Percentiles rank a stretch among this genome's conserved stretches.
phyloP scores from a whole-genome alignment of 139 green algal species.

The Chlorella sp. region DNA sequence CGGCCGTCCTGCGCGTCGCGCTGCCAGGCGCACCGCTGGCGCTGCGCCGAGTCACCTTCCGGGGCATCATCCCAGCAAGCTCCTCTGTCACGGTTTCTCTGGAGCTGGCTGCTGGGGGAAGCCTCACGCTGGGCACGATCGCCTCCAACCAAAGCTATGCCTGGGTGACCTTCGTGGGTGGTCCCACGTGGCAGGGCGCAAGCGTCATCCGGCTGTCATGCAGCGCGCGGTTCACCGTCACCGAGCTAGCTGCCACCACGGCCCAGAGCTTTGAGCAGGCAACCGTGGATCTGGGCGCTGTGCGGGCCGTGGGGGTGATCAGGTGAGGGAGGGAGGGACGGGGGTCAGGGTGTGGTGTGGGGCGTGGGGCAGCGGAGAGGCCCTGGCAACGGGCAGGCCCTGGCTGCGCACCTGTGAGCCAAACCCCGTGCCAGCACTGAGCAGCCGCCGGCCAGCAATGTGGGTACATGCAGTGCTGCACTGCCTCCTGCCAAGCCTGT shows the following conservation, averaged over 20 bases:
- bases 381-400: neutral
- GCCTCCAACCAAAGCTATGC: neutral
- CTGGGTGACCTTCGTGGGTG: neutral
- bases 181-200: neutral
- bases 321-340: neutral
- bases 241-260: neutral
- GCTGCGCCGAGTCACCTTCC: neutral
- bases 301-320: neutral
- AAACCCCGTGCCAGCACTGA: no score
- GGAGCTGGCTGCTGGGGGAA: neutral
- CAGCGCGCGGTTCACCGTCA: neutral
- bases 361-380: no score
- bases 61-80: neutral
- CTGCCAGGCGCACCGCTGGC: neutral
- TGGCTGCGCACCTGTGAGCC: no score
- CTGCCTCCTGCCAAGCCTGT: neutral
- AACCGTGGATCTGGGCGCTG: neutral
- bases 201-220: neutral
- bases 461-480: no score
- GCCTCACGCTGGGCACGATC: neutral
- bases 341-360: no score
- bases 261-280: neutral
- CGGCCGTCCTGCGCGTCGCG: neutral
- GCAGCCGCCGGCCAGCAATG: no score
- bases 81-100: neutral